Conservation (phyloP, 495 filamentous ascomycete species). For the Podospora fimiseda region DNA sequence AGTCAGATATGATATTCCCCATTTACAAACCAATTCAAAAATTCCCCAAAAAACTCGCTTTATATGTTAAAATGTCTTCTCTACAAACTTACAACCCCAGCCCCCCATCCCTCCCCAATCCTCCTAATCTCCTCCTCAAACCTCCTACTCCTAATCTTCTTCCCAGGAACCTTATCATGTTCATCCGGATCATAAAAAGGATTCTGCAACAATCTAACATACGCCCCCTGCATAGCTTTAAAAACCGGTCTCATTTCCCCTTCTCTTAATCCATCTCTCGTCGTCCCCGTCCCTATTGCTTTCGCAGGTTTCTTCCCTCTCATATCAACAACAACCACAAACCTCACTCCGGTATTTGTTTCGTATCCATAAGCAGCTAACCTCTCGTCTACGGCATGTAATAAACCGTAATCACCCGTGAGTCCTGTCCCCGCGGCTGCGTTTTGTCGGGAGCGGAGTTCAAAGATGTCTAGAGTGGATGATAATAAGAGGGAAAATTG, state of each 20-base stretch:
- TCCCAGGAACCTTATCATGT: conserved; percentile 52
- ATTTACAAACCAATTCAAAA: conserved; percentile 5
- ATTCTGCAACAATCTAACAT: conserved; percentile 83
- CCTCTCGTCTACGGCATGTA: conserved; percentile 89
- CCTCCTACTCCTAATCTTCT: conserved; percentile 68
- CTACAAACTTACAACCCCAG: conserved; percentile 45
- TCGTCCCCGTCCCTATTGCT: conserved; percentile 21
- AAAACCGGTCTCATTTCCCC: conserved; percentile 83
- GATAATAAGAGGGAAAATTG: conserved; percentile 90
- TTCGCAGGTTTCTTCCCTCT: conserved; percentile 41
- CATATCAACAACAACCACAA: conserved; percentile 85
- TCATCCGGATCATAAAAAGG: conserved; percentile 93
- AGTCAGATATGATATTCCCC: not conserved
- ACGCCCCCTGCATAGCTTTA: conserved; percentile 81
- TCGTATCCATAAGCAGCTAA: conserved; percentile 90
- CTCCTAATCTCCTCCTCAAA: conserved; percentile 78
- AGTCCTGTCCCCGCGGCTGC: conserved; percentile 48
- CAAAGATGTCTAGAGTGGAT: conserved; percentile 88
- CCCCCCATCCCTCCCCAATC: conserved; percentile 69
- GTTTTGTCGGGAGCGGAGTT: conserved; percentile 62
- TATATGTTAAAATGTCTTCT: not conserved
- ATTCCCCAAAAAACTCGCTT: not conserved
- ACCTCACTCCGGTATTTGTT: conserved; percentile 91
- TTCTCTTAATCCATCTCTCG: conserved; percentile 59
- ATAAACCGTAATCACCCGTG: conserved; percentile 76